Evolutionary conservation across 2,329 filamentous ascomycete species (phyloP), one percentile per base, ranked within the genome.

Genomic region (Talaromyces piceae): DNA sequence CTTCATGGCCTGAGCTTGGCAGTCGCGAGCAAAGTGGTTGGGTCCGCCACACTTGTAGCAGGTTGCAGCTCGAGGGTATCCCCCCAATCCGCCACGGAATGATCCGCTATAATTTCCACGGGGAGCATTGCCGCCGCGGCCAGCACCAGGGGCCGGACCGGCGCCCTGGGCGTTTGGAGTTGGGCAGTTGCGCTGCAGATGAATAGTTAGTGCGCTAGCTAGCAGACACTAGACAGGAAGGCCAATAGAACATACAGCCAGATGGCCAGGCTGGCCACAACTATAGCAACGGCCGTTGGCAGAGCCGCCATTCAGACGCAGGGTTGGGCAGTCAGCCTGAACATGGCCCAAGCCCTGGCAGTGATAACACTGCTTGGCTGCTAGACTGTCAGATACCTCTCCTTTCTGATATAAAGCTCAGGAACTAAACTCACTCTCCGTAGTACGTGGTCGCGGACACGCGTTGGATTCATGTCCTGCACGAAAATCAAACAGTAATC

Each of bases 321-420:
- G 82, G 56, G 93, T 97, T 64, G 93, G 93, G 81, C 93, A 98
- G 73, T 98, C 93, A 61, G 93, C 93, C 78, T 98, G 93, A 64
- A 98, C 93, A 70, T 98, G 93, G 60, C 93, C 93, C 56, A 97
- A 82, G 54, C 93, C 93, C 78, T 97, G 93, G 80, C 93, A 98
- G 77, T 97, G 93, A 73, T 98, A 98, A 83, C 93, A 98, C 80
- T 98, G 93, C 84, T 98, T 98, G 49, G 90, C 90, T 84, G 47
- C 3, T 13, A 33, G 12, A 39, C 28, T 41, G 50, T 55, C 31
- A 61, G 55, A 31, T 39, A 37, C 48, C 16, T n/a, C 4, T 28
- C 7, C 2, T 2, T 33, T 18, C 18, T 13, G 22, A 25, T 37
- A 37, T n/a, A 23, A n/a, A 4, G 13, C 8, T 20, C 16, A 46